phyloP scores from a whole-genome alignment of 768 basidiomycete species.

The Kwoniella sp. region DNA sequence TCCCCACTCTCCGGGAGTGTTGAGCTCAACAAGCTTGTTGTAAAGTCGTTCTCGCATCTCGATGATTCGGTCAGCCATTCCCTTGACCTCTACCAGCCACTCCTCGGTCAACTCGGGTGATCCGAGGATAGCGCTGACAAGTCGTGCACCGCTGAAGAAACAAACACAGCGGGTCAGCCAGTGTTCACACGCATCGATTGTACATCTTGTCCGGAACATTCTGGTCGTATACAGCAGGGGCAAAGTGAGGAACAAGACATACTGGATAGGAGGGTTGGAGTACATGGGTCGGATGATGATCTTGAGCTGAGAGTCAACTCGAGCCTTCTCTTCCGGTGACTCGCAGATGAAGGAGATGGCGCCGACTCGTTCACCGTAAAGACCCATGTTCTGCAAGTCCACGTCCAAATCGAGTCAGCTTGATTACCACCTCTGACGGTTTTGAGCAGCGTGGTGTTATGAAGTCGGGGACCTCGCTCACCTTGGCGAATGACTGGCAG shows the following conservation, averaged over 20 bases:
- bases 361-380: slow-evolving; percentile 98
- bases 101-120: slow-evolving; percentile 44
- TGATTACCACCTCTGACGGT: too few species aligned
- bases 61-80: slow-evolving; percentile 92
- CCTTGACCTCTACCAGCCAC: slow-evolving; percentile 69
- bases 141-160: slow-evolving; percentile 51
- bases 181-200: not conserved
- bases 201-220: too few species aligned
- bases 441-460: too few species aligned
- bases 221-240: too few species aligned
- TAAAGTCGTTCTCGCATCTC: slow-evolving; percentile 81
- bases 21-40: slow-evolving; percentile 63
- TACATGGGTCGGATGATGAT: slow-evolving; percentile 95
- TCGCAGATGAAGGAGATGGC: slow-evolving; percentile 78
- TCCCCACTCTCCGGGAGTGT: slow-evolving; percentile 92
- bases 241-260: slow-evolving; percentile 10
- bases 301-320: slow-evolving; percentile 91
- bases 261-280: slow-evolving; percentile 84
- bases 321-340: slow-evolving; percentile 69
- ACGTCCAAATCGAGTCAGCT: too few species aligned
- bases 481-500: slow-evolving; percentile 92
- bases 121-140: slow-evolving; percentile 54
- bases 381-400: slow-evolving; percentile 76
- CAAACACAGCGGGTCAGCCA: not conserved
- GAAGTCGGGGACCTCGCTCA: slow-evolving; percentile 23